Percentiles rank a stretch among this genome's conserved stretches.
Conservation (phyloP, 768 basidiomycete genomes). For the Cystobasidium onofrii region DNA sequence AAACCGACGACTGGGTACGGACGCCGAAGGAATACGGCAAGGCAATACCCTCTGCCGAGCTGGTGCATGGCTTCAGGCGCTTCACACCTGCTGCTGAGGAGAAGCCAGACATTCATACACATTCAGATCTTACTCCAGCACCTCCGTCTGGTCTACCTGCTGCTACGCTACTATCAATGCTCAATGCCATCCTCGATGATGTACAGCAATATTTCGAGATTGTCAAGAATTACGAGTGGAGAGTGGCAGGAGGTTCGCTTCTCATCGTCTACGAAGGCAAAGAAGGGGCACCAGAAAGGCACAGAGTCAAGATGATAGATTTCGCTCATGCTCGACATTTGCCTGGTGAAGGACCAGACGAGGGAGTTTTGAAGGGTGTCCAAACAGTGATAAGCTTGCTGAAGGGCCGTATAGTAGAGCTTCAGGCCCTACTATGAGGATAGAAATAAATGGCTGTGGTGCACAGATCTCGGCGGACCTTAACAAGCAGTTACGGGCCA, state of each 20-base stretch:
- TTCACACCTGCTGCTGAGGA: constrained; percentile 54
- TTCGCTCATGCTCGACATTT: constrained; percentile 76
- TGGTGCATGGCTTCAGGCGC: constrained; percentile 64
- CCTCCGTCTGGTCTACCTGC: constrained; percentile 6
- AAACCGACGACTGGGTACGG: constrained; percentile 53
- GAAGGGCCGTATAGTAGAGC: constrained; percentile 18
- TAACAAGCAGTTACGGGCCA: no score
- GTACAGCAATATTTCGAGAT: constrained; percentile 49
- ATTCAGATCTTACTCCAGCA: neutral
- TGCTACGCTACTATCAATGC: constrained; percentile 49
- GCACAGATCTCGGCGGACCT: neutral
- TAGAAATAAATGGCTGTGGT: no score
- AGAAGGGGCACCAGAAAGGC: constrained; percentile 46
- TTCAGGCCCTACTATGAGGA: neutral
- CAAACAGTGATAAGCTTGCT: constrained; percentile 56
- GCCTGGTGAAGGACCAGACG: constrained; percentile 67
- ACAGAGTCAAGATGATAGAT: constrained; percentile 74
- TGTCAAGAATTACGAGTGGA: constrained; percentile 56
- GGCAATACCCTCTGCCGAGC: constrained; percentile 58
- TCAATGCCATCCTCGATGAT: constrained; percentile 53
- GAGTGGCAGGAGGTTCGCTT: constrained; percentile 74
- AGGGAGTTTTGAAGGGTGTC: constrained; percentile 67
- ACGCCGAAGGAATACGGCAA: constrained; percentile 73
- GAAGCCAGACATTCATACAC: constrained; percentile 9
- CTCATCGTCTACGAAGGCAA: constrained; percentile 73